Evolutionary conservation across 495 filamentous ascomycete species (phyloP).

Genomic region (Cenococcum geophilum): DNA sequence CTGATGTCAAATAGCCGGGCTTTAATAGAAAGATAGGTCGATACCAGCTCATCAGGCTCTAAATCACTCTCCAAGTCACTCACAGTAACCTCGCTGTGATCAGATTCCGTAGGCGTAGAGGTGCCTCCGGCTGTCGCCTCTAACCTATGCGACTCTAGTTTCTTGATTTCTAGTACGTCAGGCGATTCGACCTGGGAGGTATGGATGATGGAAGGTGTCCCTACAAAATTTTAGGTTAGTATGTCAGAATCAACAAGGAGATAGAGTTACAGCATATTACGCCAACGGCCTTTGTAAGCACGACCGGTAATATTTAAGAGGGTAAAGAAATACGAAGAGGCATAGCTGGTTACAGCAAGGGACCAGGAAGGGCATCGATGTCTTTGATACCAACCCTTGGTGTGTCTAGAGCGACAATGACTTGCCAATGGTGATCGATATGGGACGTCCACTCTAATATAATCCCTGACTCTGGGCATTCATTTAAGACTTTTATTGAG

Average conservation of each 20-base stretch:
- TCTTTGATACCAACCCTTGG: no score
- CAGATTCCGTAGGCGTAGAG: conserved; percentile 12
- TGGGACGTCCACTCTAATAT: no score
- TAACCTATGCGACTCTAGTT: not conserved
- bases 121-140: not conserved
- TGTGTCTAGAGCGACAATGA: no score
- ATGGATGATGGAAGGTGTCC: not conserved
- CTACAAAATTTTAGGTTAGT: not conserved
- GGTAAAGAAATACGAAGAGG: no score
- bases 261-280: not conserved
- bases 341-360: no score
- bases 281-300: not conserved
- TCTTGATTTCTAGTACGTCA: not conserved
- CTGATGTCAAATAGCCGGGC: conserved; percentile 64
- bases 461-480: no score
- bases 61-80: conserved; percentile 51
- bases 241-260: not conserved
- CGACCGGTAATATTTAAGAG: no score
- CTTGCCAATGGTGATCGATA: no score
- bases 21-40: conserved; percentile 67
- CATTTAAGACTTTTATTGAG: no score
- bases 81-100: conserved; percentile 25
- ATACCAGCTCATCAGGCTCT: conserved; percentile 67
- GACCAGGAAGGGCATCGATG: no score
- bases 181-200: not conserved